Evolutionary conservation across 768 basidiomycete species (phyloP), one percentile per base, ranked within the genome.

Genomic region (Xerocomellus amylosporus): DNA sequence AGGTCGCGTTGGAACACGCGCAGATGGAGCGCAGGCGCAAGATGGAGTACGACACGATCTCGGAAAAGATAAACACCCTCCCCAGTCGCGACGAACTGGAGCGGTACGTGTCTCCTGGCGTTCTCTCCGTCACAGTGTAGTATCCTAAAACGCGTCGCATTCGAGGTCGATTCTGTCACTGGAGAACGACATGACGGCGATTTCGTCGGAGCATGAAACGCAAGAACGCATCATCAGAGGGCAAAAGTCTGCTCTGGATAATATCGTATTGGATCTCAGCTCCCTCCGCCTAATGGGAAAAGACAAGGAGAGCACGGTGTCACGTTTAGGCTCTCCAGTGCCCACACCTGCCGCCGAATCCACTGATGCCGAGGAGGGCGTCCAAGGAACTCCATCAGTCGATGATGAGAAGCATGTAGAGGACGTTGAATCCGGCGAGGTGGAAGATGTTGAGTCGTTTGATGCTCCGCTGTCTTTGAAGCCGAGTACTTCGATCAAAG

Each of bases 21-120:
- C 92, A 93, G 64, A 74, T 87, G 64, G 74, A 84, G 52, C 82
- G 91, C 44, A 77, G 76, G 55, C 80, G 85, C 51, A 93, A 91
- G 74, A 90, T 93, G 60, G 91, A 93, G 64, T 93, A 93, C 65
- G 91, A 93, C 74, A 74, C 80, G 43, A 80, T 93, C 37, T 82
- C 92, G 3, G 92, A 93, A 71, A 90, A 86, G 67, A 83, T 92
- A 45, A 90, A 91, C 62, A 80, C 82, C 17, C 71, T 93, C 3
- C 89, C 90, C 5, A 85, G 77, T 58, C 77, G 91, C 49, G 84
- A 86, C 9, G 92, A 93, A 62, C 76, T 92, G 15, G 84, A 87
- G 64, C 79, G 77, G 91, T 93, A 63, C 62, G 87, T 79, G 24
- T n/a, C 50, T 8, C 31, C 8, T n/a, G 24, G n/a, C 6, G 14